Evolutionary conservation across 805 yeast species (phyloP), one percentile per base, ranked within the genome.

Genomic region (Pichia rugopelliculosa): DNA sequence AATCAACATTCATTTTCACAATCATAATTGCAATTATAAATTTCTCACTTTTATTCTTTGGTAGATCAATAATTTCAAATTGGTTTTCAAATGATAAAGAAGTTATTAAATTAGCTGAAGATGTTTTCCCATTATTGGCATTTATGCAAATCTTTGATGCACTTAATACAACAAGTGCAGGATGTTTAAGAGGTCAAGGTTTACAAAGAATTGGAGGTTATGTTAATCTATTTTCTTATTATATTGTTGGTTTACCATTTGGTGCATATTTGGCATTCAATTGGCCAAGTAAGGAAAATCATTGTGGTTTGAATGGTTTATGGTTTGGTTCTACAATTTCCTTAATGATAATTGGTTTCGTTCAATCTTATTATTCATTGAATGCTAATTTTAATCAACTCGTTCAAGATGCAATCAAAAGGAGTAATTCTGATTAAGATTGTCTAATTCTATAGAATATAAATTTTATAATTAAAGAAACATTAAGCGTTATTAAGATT

Each of bases 161-260:
- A 25, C 52, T 77, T 39, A 62, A 75, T 36, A 71, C 79, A 44
- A 64, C 73, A 2, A 67, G 78, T n/a, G 75, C 73, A 7, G 83
- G 83, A 1, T 65, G 77, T 25, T 65, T 78, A 47, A 62, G 83
- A 53, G 82, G 82, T 22, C 82, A 77, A 57, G 82, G 82, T 3
- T 54, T 77, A 48, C 83, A 77, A 56, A 70, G 69, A 52, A 75
- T 78, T 47, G 82, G 82, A 11, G 81, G 82, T 4, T 65, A 68
- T 47, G 64, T 75, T 46, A 77, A 75, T 57, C 55, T 78, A 34
- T 59, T 82, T 23, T 73, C 82, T 0, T 87, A 87, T 63, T 87
- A 87, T 62, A 71, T 76, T 2, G 62, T 84, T 52, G 91, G 88
- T 1, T 65, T 85, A 39, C 95, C 95, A 0, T 54, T 81, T 22